A percentile compares a stretch with the other conserved stretches of the same genome.
phyloP scores from a whole-genome alignment of 140 eudicot genomes.

The Stevia rebaudiana region DNA sequence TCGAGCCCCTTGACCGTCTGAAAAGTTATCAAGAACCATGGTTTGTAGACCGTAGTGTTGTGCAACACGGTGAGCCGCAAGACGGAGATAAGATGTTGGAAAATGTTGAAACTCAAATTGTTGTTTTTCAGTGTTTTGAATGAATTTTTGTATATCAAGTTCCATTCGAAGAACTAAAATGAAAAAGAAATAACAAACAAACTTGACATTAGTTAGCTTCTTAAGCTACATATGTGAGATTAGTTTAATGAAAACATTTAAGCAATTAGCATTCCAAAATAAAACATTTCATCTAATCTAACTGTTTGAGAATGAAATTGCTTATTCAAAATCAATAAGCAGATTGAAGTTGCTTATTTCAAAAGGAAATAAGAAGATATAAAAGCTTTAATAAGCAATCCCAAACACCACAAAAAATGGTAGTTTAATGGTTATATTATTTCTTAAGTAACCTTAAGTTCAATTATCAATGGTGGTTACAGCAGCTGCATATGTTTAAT shows the following conservation, averaged over 20 bases:
- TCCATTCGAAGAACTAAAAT: conserved; percentile 88
- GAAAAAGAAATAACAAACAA: neutral
- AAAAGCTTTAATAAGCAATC: neutral
- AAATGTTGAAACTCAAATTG: conserved; percentile 93
- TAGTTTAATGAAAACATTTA: neutral
- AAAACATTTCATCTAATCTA: neutral
- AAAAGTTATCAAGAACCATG: conserved; percentile 56
- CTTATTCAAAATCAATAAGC: neutral
- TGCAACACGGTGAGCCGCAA: conserved; percentile 98
- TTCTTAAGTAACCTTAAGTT: neutral
- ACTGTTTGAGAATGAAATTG: neutral
- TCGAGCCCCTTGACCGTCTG: conserved; percentile 62
- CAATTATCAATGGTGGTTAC: neutral
- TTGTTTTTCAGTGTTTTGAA: conserved; percentile 53
- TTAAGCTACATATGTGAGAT: neutral
- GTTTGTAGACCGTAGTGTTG: conserved; percentile 88
- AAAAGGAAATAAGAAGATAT: neutral
- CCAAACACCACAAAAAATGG: neutral
- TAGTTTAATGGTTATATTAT: neutral
- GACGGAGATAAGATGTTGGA: conserved; percentile 91
- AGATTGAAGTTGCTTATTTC: neutral
- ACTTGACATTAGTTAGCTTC: neutral
- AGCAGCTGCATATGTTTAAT: neutral
- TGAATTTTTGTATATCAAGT: conserved; percentile 79
- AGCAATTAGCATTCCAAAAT: neutral